phyloP scores from a whole-genome alignment of 2,329 filamentous ascomycete genomes.

The Clonostachys byssicola region DNA sequence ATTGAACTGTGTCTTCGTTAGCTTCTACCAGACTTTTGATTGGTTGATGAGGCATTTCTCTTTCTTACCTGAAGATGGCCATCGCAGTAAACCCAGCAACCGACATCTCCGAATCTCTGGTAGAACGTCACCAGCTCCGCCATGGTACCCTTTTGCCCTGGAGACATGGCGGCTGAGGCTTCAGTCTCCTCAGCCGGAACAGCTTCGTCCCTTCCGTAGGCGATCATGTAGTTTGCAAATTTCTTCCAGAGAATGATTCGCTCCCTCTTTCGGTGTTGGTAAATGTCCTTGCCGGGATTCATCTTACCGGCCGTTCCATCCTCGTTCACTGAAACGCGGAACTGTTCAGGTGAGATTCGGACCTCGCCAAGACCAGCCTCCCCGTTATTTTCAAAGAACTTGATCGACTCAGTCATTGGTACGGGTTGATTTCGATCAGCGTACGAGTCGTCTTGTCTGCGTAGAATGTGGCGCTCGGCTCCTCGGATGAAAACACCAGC shows the following conservation, averaged over 20 bases:
- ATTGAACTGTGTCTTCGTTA: conserved; percentile 57
- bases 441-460: conserved; percentile 52
- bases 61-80: conserved; percentile 66
- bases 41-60: not conserved
- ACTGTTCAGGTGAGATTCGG: conserved; percentile 60
- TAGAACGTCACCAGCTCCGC: conserved; percentile 72
- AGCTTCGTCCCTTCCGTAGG: conserved; percentile 68
- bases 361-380: conserved; percentile 58
- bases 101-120: conserved; percentile 75
- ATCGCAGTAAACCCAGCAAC: conserved; percentile 77
- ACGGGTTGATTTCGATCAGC: conserved; percentile 55
- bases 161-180: conserved; percentile 29
- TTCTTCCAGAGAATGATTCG: conserved; percentile 68
- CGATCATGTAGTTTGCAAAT: conserved; percentile 71
- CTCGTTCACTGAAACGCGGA: conserved; percentile 49
- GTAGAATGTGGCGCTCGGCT: conserved; percentile 66
- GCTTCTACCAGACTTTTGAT: not conserved
- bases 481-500: conserved; percentile 69
- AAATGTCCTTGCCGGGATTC: conserved; percentile 58
- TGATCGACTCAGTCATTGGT: conserved; percentile 59
- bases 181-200: conserved; percentile 40
- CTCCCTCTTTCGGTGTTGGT: conserved; percentile 62
- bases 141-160: conserved; percentile 27
- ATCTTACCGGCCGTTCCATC: conserved; percentile 59
- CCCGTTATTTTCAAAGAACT: conserved; percentile 71